phyloP scores from a whole-genome alignment of 345 rosid genomes.

The Sisymbrium irio region DNA sequence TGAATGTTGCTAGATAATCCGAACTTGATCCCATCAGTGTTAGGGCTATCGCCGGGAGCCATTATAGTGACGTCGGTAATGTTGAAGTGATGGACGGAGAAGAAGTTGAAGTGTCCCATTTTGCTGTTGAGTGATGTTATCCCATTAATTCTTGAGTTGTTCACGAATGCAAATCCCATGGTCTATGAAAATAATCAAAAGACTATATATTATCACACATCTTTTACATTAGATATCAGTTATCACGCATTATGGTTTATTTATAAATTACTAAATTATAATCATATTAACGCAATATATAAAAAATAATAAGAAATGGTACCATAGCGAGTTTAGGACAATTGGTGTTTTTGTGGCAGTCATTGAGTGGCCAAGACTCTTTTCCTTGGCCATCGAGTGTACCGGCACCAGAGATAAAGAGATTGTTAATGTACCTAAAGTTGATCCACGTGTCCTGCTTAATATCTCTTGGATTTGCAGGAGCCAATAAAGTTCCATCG shows the following conservation, averaged over 20 bases:
- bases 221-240: too few relatives aligned
- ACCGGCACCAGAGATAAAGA: background rate
- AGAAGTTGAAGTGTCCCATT: background rate
- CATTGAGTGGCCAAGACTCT: background rate
- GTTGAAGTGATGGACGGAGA: background rate
- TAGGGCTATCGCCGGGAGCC: background rate
- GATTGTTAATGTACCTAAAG: background rate
- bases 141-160: background rate
- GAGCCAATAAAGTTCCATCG: too few relatives aligned
- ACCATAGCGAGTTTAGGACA: background rate
- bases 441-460: background rate
- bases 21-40: background rate
- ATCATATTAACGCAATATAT: background rate
- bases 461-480: background rate
- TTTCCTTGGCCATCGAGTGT: background rate
- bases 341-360: background rate
- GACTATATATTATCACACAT: background rate
- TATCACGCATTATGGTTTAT: too few relatives aligned
- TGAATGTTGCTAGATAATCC: background rate
- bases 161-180: background rate
- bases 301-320: background rate
- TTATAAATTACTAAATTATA: too few relatives aligned
- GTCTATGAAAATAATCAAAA: background rate
- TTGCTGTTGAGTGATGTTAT: too few relatives aligned
- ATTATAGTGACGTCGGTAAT: background rate